Conservation (phyloP, 2,329 filamentous ascomycete species). For the Endoconidiophora laricicola region DNA sequence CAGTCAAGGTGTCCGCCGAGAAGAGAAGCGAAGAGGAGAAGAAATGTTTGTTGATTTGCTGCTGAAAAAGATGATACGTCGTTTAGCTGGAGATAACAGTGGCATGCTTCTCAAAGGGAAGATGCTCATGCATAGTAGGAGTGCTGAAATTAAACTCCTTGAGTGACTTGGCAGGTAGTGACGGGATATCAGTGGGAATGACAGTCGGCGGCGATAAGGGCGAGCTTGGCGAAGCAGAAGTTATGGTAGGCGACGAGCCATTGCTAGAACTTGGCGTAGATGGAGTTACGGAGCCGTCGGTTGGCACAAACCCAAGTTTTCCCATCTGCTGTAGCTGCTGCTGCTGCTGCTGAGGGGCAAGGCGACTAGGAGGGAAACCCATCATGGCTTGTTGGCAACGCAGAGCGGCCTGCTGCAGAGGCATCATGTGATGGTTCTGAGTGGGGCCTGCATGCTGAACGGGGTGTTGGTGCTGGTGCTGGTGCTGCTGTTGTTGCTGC, state of each 20-base stretch:
- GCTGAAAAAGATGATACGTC: background rate
- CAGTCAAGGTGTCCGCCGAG: constrained; percentile 10
- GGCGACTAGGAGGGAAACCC: constrained; percentile 14
- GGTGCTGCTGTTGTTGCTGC: constrained; percentile 1
- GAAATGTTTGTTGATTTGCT: background rate
- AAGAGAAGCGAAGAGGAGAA: constrained; percentile 6
- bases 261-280: constrained; percentile 16
- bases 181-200: constrained; percentile 5
- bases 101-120: constrained; percentile 7
- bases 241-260: constrained; percentile 21
- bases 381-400: constrained; percentile 14
- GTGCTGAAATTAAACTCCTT: constrained; percentile 5
- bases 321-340: background rate
- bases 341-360: background rate
- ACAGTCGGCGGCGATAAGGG: constrained; percentile 23
- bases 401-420: constrained; percentile 19
- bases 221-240: constrained; percentile 29
- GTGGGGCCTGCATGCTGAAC: constrained; percentile 22
- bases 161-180: constrained; percentile 1
- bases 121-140: constrained; percentile 9
- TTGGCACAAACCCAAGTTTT: background rate
- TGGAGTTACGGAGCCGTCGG: constrained; percentile 17
- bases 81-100: constrained; percentile 8
- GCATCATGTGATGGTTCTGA: constrained; percentile 27
- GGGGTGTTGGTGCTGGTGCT: background rate